A percentile compares a stretch with the other conserved stretches of the same genome.
Evolutionary conservation across 768 basidiomycete species (phyloP).

Genomic region (Boletus sp.): DNA sequence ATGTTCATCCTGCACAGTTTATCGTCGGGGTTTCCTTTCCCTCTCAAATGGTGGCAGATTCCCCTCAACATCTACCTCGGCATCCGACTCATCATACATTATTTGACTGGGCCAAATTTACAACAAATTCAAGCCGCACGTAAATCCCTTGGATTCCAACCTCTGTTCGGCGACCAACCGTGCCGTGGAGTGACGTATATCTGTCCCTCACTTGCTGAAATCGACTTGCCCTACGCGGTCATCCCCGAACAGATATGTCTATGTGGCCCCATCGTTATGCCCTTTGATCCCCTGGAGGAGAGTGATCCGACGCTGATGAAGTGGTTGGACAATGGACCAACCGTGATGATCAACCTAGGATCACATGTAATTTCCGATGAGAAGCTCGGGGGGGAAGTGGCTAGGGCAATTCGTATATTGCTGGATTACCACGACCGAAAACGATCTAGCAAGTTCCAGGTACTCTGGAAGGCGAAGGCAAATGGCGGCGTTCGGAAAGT

Average conservation of each 20-base stretch:
- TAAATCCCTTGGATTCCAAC: neutral
- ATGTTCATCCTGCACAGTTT: neutral
- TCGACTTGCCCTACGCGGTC: constrained; percentile 1
- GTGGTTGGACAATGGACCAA: constrained; percentile 14
- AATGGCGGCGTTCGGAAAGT: neutral
- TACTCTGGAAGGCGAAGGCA: constrained; percentile 32
- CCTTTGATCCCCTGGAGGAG: constrained; percentile 11
- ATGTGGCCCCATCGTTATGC: constrained; percentile 11
- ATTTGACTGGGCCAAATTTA: neutral
- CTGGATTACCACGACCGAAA: constrained; percentile 1
- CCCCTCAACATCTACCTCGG: constrained; percentile 7
- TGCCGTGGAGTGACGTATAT: neutral
- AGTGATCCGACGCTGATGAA: constrained; percentile 2
- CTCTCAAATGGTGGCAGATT: neutral
- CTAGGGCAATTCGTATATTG: constrained; percentile 7
- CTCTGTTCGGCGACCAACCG: neutral
- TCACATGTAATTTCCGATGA: neutral
- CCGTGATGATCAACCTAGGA: constrained; percentile 15
- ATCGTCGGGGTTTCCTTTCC: constrained; percentile 6
- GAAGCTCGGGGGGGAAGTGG: neutral
- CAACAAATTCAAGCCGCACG: neutral
- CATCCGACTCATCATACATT: neutral
- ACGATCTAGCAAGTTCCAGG: neutral
- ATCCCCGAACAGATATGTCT: constrained; percentile 5
- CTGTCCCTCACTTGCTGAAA: constrained; percentile 3